phyloP scores from a whole-genome alignment of 202 grass and related monocot species.

The Bolboschoenoplectus hybrid region DNA sequence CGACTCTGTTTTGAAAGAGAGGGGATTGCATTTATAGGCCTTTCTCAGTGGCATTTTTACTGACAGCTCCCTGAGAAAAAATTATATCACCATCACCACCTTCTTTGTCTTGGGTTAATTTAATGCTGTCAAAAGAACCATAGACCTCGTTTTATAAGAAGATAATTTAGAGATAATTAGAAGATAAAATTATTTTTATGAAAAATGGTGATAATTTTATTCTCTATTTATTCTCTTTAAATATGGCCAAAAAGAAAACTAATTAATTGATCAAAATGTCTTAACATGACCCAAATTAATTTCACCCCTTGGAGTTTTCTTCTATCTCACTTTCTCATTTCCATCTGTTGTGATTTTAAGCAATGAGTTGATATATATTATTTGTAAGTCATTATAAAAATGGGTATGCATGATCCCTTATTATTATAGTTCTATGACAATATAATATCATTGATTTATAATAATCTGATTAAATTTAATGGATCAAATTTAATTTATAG shows the following conservation, averaged over 20 bases:
- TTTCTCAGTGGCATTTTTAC: neutral
- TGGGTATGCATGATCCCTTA: too few species aligned
- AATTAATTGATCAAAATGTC: neutral
- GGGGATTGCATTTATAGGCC: conserved; percentile 22
- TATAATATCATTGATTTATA: too few species aligned
- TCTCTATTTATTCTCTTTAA: too few species aligned
- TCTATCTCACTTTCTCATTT: neutral
- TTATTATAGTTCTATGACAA: too few species aligned
- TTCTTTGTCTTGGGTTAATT: neutral
- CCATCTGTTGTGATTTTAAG: neutral
- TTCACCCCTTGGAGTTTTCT: neutral
- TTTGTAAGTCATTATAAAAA: neutral
- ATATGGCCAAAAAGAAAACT: neutral
- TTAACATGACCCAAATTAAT: neutral
- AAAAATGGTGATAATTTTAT: too few species aligned
- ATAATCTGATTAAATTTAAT: too few species aligned
- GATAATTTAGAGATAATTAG: too few species aligned
- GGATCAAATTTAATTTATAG: too few species aligned
- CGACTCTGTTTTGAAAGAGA: neutral
- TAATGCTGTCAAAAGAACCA: neutral
- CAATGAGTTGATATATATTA: neutral
- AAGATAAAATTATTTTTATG: too few species aligned
- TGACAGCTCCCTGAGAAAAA: neutral
- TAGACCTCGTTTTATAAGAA: too few species aligned
- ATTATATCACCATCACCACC: too few species aligned